Evolutionary conservation across 31 red algal genomes (phyloP).

Genomic region (Odonthalia washingtoniensis): DNA sequence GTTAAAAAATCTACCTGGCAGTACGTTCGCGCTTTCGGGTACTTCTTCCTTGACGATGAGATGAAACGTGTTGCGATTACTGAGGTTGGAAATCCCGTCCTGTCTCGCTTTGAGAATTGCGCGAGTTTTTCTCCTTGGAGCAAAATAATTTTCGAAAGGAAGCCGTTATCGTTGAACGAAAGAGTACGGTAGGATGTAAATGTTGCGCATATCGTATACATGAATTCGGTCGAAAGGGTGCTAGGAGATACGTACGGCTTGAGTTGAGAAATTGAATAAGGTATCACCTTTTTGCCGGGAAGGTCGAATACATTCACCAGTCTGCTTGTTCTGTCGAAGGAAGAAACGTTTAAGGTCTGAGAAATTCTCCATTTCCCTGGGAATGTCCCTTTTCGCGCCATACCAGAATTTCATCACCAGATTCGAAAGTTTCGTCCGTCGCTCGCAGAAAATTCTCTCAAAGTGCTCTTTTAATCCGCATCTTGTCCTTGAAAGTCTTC

Average conservation of each 20-base stretch:
- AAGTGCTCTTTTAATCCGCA: too few relatives aligned
- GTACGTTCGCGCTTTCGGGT: constrained; percentile 37
- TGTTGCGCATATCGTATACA: constrained; percentile 7
- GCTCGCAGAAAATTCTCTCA: too few relatives aligned
- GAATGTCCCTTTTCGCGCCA: too few relatives aligned
- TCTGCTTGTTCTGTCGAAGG: too few relatives aligned
- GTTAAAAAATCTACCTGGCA: constrained; percentile 48
- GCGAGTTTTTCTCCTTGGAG: not conserved
- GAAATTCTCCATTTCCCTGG: too few relatives aligned
- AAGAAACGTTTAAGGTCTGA: too few relatives aligned
- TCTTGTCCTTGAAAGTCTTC: too few relatives aligned
- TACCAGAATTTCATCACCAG: too few relatives aligned
- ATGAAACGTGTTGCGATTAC: constrained; percentile 32
- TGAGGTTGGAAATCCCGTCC: constrained; percentile 6
- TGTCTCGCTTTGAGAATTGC: constrained; percentile 23
- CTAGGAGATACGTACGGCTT: too few relatives aligned
- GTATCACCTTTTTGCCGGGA: constrained; percentile 6
- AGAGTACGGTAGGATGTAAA: not conserved
- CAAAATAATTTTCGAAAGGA: constrained; percentile 40
- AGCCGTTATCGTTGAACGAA: constrained; percentile 7
- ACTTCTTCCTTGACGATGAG: constrained; percentile 39
- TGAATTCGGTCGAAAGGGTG: constrained; percentile 10
- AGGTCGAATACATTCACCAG: constrained; percentile 38
- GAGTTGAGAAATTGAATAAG: constrained; percentile 30
- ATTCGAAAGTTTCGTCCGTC: too few relatives aligned